These are phyloP conservation scores for Cairneyella variabilis DNA, from an alignment of 495 filamentous ascomycete species.

Conservation along the genomic window DNA sequence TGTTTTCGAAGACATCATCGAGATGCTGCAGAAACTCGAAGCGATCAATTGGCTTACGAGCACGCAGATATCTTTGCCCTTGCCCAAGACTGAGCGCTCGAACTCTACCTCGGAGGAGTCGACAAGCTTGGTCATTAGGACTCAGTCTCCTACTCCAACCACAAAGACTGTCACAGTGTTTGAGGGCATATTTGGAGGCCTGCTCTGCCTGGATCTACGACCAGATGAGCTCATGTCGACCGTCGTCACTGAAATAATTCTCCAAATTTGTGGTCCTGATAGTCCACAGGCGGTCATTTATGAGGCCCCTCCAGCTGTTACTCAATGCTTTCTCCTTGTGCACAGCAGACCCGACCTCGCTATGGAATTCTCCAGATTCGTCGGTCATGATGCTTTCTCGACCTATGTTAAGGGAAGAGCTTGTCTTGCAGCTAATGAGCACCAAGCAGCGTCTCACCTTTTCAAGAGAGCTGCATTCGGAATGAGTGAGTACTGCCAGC, in stretches of 20 bases:
- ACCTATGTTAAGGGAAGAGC: slow-evolving; percentile 85
- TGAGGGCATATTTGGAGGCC: slow-evolving; percentile 45
- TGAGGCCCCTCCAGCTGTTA: slow-evolving; percentile 44
- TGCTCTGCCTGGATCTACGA: slow-evolving; percentile 40
- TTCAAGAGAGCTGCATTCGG: slow-evolving; percentile 83
- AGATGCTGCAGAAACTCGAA: slow-evolving; percentile 66
- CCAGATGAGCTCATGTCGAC: slow-evolving; percentile 42
- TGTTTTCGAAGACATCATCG: slow-evolving; percentile 64
- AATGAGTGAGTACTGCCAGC: slow-evolving; percentile 57
- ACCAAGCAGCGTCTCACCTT: slow-evolving; percentile 64
- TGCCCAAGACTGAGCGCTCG: slow-evolving; percentile 33
- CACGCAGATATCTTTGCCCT: slow-evolving; percentile 42
- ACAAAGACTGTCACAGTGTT: slow-evolving; percentile 43
- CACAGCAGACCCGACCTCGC: slow-evolving; percentile 69
- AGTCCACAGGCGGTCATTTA: too few relatives aligned
- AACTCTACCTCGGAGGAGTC: slow-evolving; percentile 23
- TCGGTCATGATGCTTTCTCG: slow-evolving; percentile 63
- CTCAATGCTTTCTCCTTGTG: slow-evolving; percentile 69
- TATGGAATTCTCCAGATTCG: slow-evolving; percentile 68
- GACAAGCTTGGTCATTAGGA: slow-evolving; percentile 26
- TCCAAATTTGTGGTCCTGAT: slow-evolving; percentile 32
- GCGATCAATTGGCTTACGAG: slow-evolving; percentile 78
- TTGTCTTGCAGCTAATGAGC: slow-evolving; percentile 67
- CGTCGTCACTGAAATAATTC: slow-evolving; percentile 51
- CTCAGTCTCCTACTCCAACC: slow-evolving; percentile 33